Conservation (phyloP, 163 green algal genomes). For the Chlorella variabilis region DNA sequence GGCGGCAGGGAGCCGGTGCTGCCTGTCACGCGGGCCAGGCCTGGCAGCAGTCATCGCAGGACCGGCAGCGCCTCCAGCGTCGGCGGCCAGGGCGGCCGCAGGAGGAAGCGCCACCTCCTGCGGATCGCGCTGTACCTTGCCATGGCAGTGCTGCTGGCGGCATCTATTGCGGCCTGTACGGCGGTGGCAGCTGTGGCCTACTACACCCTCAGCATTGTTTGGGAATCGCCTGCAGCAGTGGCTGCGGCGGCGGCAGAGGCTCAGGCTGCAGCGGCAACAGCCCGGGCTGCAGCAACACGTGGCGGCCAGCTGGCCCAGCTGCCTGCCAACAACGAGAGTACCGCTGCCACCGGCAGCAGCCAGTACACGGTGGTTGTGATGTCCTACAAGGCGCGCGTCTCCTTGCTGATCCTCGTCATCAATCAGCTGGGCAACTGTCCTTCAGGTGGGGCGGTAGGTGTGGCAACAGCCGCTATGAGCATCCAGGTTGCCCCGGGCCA, state of each 20-base stretch:
- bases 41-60: too few relatives aligned
- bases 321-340: background rate
- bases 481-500: too few relatives aligned
- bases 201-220: background rate
- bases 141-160: background rate
- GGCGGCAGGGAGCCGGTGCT: background rate
- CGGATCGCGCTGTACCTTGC: too few relatives aligned
- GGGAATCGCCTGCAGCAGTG: background rate
- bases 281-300: too few relatives aligned
- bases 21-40: background rate
- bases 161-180: background rate
- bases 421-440: slow-evolving; percentile 14
- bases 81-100: too few relatives aligned
- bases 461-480: too few relatives aligned
- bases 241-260: background rate
- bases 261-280: background rate
- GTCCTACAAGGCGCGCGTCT: slow-evolving; percentile 1
- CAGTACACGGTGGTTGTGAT: slow-evolving; percentile 8
- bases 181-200: background rate
- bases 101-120: too few relatives aligned
- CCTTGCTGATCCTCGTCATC: background rate
- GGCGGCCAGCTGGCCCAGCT: background rate
- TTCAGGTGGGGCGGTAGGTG: background rate
- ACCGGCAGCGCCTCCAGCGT: too few relatives aligned
- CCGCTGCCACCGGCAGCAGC: background rate